Conservation (phyloP, 1,284 basidiomycete genomes). For the Fomitopsis palustris region DNA sequence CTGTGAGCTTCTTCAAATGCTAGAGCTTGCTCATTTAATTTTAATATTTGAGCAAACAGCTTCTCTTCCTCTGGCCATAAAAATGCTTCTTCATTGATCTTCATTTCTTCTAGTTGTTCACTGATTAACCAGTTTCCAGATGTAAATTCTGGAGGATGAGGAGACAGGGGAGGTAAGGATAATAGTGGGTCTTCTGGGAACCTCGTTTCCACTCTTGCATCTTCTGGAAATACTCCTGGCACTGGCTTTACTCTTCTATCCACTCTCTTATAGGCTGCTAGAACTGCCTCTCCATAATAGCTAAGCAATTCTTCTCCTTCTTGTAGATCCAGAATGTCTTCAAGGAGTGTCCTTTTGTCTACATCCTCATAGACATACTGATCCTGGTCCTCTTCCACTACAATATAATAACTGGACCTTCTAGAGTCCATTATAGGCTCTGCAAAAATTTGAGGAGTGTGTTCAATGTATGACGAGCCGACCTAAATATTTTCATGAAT, state of each 20-base stretch:
- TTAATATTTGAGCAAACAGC: constrained; percentile 26
- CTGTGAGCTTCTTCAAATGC: constrained; percentile 32
- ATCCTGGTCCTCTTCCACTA: no score
- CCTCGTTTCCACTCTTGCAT: constrained; percentile 10
- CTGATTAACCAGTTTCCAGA: constrained; percentile 13
- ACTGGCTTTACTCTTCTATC: constrained; percentile 24
- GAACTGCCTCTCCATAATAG: not conserved
- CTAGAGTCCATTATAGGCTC: no score
- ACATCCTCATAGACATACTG: no score
- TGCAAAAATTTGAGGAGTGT: no score
- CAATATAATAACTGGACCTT: no score
- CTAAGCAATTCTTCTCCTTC: not conserved
- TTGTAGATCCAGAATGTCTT: no score
- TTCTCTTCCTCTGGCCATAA: constrained; percentile 29
- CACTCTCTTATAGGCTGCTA: constrained; percentile 20
- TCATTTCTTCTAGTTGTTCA: constrained; percentile 15
- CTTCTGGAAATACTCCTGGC: constrained; percentile 20
- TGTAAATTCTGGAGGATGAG: constrained; percentile 15
- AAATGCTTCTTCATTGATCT: constrained; percentile 24
- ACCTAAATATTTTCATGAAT: no score
- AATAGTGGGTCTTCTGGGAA: constrained; percentile 19
- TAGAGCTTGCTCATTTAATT: constrained; percentile 23
- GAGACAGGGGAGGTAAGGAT: constrained; percentile 9
- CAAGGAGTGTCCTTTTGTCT: no score
- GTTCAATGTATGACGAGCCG: no score